phyloP scores from a whole-genome alignment of 169 alveolate species.

The Cryptosporidium meleagridis region DNA sequence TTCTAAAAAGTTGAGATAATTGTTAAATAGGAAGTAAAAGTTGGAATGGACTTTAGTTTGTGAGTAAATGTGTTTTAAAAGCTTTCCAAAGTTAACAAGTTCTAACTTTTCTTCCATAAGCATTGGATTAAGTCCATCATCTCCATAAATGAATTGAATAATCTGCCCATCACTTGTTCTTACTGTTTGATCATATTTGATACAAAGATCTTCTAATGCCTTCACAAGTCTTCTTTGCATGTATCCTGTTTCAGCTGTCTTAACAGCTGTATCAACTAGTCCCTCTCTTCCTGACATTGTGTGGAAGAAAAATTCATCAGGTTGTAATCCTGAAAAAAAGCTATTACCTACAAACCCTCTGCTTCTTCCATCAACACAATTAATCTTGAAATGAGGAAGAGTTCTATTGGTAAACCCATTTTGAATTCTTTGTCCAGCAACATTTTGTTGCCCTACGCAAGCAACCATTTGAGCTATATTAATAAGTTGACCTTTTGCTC shows the following conservation, averaged over 20 bases:
- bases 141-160: slow-evolving; percentile 97
- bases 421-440: slow-evolving; percentile 94
- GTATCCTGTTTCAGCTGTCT: slow-evolving; percentile 99
- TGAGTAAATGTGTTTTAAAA: slow-evolving; percentile 77
- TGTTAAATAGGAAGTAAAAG: slow-evolving; percentile 15
- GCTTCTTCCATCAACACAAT: slow-evolving; percentile 93
- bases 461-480: slow-evolving; percentile 99
- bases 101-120: slow-evolving; percentile 85
- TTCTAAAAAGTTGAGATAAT: not conserved
- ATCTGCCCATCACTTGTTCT: slow-evolving; percentile 95
- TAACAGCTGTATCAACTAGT: slow-evolving; percentile 98
- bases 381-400: slow-evolving; percentile 95
- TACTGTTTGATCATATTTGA: slow-evolving; percentile 95
- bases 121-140: slow-evolving; percentile 95
- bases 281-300: slow-evolving; percentile 99
- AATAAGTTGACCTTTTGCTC: slow-evolving; percentile 98
- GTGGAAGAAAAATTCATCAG: slow-evolving; percentile 99
- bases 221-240: slow-evolving; percentile 98
- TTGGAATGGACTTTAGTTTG: slow-evolving; percentile 43
- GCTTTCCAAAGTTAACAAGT: slow-evolving; percentile 83
- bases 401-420: slow-evolving; percentile 97
- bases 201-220: slow-evolving; percentile 96
- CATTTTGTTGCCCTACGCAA: slow-evolving; percentile 98
- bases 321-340: slow-evolving; percentile 92
- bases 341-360: slow-evolving; percentile 97